Conservation (phyloP, 495 filamentous ascomycete species). For the Hypoxylon trugodes region DNA sequence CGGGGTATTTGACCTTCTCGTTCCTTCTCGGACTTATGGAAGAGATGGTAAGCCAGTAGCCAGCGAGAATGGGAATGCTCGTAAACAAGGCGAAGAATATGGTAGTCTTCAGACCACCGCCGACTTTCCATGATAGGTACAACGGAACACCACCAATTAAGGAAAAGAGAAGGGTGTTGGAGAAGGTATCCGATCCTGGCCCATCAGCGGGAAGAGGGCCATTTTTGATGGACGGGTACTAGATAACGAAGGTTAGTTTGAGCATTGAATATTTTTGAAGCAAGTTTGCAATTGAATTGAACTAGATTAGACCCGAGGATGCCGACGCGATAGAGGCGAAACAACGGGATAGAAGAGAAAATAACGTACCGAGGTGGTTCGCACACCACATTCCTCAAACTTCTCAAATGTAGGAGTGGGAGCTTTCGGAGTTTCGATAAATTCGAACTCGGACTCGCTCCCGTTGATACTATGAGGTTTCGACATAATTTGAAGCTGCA, state of each 20-base stretch:
- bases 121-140: constrained; percentile 72
- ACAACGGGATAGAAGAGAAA: neutral
- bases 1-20: constrained; percentile 78
- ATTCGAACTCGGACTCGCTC: constrained; percentile 71
- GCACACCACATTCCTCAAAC: constrained; percentile 75
- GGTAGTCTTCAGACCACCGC: constrained; percentile 75
- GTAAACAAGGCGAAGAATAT: constrained; percentile 75
- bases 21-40: constrained; percentile 75
- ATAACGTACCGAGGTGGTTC: constrained; percentile 71
- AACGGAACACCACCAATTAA: constrained; percentile 68
- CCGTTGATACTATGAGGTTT: constrained; percentile 57
- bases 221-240: constrained; percentile 84
- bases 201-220: constrained; percentile 81
- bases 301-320: neutral
- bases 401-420: constrained; percentile 63
- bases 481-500: constrained; percentile 52
- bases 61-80: constrained; percentile 71
- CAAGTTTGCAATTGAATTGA: neutral
- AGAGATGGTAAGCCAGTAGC: constrained; percentile 75
- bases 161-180: constrained; percentile 67
- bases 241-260: constrained; percentile 17
- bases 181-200: constrained; percentile 73
- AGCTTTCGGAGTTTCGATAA: constrained; percentile 78
- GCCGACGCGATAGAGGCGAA: neutral
- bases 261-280: neutral